A percentile compares a stretch with the other conserved stretches of the same genome.
Evolutionary conservation across 2,329 filamentous ascomycete genomes (phyloP).

Genomic region (Trichoderma sp.): DNA sequence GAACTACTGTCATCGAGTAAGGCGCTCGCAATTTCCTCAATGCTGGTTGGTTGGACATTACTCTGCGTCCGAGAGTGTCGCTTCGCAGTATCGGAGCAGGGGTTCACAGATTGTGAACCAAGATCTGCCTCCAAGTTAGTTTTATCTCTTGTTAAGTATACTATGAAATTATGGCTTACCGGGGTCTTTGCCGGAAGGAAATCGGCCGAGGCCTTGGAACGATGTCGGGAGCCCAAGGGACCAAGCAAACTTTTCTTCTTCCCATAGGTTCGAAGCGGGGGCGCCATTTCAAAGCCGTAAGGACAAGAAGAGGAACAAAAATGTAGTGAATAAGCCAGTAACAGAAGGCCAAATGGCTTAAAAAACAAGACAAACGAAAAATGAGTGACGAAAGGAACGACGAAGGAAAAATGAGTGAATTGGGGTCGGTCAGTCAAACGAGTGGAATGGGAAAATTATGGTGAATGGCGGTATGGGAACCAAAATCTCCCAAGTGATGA

Average conservation of each 20-base stretch:
- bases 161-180: constrained; percentile 26
- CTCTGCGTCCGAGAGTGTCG: constrained; percentile 18
- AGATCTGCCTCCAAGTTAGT: constrained; percentile 12
- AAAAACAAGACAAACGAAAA: constrained; percentile 13
- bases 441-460: background rate
- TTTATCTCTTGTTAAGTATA: background rate
- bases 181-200: constrained; percentile 22
- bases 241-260: constrained; percentile 35
- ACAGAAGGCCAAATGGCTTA: background rate
- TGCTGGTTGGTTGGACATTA: constrained; percentile 15
- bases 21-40: constrained; percentile 36
- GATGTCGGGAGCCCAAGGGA: constrained; percentile 31
- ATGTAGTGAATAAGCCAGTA: constrained; percentile 7
- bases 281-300: constrained; percentile 29
- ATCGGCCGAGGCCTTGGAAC: constrained; percentile 27
- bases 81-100: constrained; percentile 22
- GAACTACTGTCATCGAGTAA: constrained; percentile 31
- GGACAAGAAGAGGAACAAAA: constrained; percentile 6
- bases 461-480: constrained; percentile 2
- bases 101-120: background rate
- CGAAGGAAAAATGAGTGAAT: constrained; percentile 21
- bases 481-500: background rate
- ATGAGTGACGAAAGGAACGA: constrained; percentile 10
- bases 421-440: constrained; percentile 5
- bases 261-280: constrained; percentile 32